phyloP scores from a whole-genome alignment of 2,329 filamentous ascomycete species.

The Juglanconis oblonga region DNA sequence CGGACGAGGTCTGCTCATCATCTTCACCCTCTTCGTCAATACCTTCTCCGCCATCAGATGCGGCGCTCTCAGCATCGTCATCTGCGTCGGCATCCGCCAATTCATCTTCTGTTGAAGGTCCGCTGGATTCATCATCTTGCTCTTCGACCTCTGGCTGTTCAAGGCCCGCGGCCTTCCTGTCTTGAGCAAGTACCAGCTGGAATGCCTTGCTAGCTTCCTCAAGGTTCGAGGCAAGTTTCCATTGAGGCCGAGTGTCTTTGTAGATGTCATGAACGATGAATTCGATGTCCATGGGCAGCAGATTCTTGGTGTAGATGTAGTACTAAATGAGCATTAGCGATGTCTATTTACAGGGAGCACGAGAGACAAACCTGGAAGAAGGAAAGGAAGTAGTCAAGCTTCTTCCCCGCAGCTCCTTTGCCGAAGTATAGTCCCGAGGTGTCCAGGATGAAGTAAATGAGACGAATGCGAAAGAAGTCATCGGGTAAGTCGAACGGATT shows the following conservation, averaged over 20 bases:
- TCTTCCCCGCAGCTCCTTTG: conserved; percentile 89
- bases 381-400: conserved; percentile 93
- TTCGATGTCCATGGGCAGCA: conserved; percentile 93
- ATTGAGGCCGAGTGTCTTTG: conserved; percentile 80
- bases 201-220: conserved; percentile 84
- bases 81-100: conserved; percentile 56
- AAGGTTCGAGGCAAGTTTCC: conserved; percentile 78
- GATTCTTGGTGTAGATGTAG: conserved; percentile 87
- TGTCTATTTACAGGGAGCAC: too few relatives aligned
- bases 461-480: conserved; percentile 92
- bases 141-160: conserved; percentile 68
- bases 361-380: conserved; percentile 71
- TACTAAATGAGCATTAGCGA: conserved; percentile 52
- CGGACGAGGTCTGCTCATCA: conserved; percentile 45
- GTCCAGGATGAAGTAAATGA: conserved; percentile 86
- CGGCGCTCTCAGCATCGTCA: conserved; percentile 56
- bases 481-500: conserved; percentile 84
- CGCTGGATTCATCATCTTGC: conserved; percentile 69
- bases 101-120: conserved; percentile 73
- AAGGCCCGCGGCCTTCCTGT: conserved; percentile 75
- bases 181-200: conserved; percentile 81
- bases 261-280: conserved; percentile 95
- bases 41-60: conserved; percentile 52
- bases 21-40: conserved; percentile 58
- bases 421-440: conserved; percentile 97